phyloP scores from a whole-genome alignment of 2,329 filamentous ascomycete species.

The Penicillium sp. region DNA sequence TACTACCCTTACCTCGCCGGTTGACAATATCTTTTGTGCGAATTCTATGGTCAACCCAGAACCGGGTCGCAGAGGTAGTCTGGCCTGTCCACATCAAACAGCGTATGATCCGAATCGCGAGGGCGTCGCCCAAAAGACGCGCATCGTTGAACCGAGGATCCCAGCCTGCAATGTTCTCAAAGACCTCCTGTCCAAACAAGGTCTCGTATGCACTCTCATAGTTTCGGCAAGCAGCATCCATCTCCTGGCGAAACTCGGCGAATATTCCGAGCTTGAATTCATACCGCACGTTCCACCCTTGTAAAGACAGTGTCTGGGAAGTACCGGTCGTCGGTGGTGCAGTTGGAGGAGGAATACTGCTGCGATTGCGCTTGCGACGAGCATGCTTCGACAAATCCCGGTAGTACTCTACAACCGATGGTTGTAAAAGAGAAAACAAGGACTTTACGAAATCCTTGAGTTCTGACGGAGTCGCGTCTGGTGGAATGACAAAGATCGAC shows the following conservation, averaged over 20 bases:
- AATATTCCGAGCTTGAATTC: conserved; percentile 92
- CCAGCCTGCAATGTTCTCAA: conserved; percentile 90
- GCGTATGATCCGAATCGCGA: conserved; percentile 80
- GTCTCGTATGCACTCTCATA: conserved; percentile 88
- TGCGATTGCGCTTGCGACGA: conserved; percentile 83
- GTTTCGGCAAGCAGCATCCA: conserved; percentile 82
- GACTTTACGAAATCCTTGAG: conserved; percentile 74
- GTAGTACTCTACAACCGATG: conserved; percentile 85
- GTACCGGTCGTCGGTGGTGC: conserved; percentile 82
- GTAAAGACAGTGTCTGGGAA: conserved; percentile 80
- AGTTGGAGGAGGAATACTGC: conserved; percentile 78
- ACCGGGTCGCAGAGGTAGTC: conserved; percentile 77
- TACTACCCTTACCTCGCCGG: conserved; percentile 79
- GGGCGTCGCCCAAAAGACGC: conserved; percentile 81
- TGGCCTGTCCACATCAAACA: conserved; percentile 82
- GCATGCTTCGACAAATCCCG: conserved; percentile 91
- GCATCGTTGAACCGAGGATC: conserved; percentile 89
- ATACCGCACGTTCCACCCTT: conserved; percentile 92
- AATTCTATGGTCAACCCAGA: conserved; percentile 79
- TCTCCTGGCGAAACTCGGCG: conserved; percentile 90
- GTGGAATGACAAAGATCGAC: conserved; percentile 82
- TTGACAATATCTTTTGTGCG: conserved; percentile 79
- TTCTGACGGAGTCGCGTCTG: conserved; percentile 73
- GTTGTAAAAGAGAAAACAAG: conserved; percentile 74
- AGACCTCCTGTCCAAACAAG: conserved; percentile 79